Percentiles rank a stretch among this genome's conserved stretches.
These are phyloP conservation scores for Candida schatavii DNA, from an alignment of 805 yeast genomes.

Conservation along the genomic window DNA sequence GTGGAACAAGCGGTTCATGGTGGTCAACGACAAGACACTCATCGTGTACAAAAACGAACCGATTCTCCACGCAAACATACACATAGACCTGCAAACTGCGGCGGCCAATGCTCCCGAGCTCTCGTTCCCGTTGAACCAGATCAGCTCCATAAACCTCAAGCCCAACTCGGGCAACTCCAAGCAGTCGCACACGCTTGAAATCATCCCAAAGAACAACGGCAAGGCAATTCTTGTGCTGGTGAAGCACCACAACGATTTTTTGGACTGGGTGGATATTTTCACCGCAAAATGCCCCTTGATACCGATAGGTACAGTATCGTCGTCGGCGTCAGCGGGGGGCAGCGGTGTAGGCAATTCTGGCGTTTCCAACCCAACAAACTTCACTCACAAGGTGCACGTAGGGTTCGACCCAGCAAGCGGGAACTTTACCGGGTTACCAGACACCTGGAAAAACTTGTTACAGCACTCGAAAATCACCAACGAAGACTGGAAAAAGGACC, in stretches of 20 bases:
- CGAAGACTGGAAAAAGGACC: slow-evolving; percentile 62
- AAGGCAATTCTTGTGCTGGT: slow-evolving; percentile 73
- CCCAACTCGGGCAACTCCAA: slow-evolving; percentile 45
- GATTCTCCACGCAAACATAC: slow-evolving; percentile 13
- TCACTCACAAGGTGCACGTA: slow-evolving; percentile 90
- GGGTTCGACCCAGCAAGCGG: slow-evolving; percentile 80
- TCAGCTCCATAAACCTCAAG: slow-evolving; percentile 52
- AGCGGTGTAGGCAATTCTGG: slow-evolving; percentile 30
- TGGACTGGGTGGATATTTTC: slow-evolving; percentile 89
- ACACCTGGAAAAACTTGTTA: slow-evolving; percentile 53
- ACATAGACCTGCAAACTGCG: slow-evolving; percentile 35
- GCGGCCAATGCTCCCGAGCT: slow-evolving; percentile 26
- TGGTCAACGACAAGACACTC: slow-evolving; percentile 69
- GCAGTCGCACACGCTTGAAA: slow-evolving; percentile 66
- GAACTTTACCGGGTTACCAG: slow-evolving; percentile 54
- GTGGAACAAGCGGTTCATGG: slow-evolving; percentile 88
- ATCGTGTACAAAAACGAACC: slow-evolving; percentile 72
- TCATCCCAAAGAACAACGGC: slow-evolving; percentile 51
- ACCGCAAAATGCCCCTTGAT: slow-evolving; percentile 71
- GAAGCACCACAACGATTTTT: slow-evolving; percentile 74
- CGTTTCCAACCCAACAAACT: slow-evolving; percentile 91
- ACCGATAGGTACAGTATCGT: slow-evolving; percentile 29
- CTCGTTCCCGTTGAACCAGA: slow-evolving; percentile 37
- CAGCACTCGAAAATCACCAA: slow-evolving; percentile 59
- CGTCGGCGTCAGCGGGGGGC: slow-evolving; percentile 12